A percentile compares a stretch with the other conserved stretches of the same genome.
phyloP scores from a whole-genome alignment of 116 monocot species.

The Dioscorea cayenensis region DNA sequence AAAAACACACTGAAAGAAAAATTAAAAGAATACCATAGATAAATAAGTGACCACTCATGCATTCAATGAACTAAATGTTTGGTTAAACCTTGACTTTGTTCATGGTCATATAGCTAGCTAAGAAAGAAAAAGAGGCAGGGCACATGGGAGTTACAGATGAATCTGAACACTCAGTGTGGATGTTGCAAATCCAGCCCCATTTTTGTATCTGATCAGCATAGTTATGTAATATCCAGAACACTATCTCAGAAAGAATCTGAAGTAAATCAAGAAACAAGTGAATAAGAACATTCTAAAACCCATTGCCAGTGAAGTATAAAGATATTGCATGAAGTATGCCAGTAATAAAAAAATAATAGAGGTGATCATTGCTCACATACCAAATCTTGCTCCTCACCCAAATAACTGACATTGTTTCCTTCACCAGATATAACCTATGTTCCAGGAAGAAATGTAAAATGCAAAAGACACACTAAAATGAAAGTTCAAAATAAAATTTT shows the following conservation, averaged over 20 bases:
- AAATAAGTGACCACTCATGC: too few species aligned
- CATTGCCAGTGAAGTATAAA: too few species aligned
- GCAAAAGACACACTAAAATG: neutral
- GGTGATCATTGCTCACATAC: conserved; percentile 28
- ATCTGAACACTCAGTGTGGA: conserved; percentile 29
- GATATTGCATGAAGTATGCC: too few species aligned
- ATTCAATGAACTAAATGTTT: too few species aligned
- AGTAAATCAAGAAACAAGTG: neutral
- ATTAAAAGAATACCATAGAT: too few species aligned
- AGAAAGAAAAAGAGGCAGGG: too few species aligned
- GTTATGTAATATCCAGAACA: conserved; percentile 73
- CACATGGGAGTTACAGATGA: too few species aligned
- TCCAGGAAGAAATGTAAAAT: conserved; percentile 4
- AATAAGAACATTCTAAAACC: too few species aligned
- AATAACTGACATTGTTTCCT: conserved; percentile 39
- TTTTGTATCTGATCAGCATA: conserved; percentile 68
- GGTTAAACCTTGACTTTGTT: too few species aligned
- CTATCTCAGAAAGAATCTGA: conserved; percentile 85
- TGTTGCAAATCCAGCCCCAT: conserved; percentile 90
- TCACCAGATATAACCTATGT: conserved; percentile 76
- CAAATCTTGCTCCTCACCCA: conserved; percentile 70
- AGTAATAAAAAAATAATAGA: neutral
- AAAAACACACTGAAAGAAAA: too few species aligned
- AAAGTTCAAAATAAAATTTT: neutral
- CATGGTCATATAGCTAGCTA: too few species aligned